Base-by-base conservation (phyloP, 164 flowering plant genomes). In the Stephania japonica region DNA sequence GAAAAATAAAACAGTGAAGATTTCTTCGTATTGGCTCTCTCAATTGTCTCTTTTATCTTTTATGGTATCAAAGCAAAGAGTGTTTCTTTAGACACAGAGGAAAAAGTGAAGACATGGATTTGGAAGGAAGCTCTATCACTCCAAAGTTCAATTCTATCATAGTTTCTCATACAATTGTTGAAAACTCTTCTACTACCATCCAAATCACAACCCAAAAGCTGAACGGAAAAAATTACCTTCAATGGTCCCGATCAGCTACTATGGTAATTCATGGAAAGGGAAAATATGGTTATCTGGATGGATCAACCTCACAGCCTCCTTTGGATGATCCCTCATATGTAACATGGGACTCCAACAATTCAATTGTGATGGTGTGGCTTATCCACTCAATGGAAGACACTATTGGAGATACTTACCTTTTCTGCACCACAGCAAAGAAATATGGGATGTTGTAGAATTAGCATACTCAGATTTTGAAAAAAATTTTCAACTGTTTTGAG, bases 301-400 rank as follows among this genome's bases (percentile, higher is more conserved):
- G 42, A 24, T 18, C n/a, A 12, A 26, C 41, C 41, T 18, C 19
- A 23, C 19, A 4, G 8, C 24, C 24, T 7, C 8, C 16, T 7
- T 7, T 9, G 8, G 25, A 61, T 19, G 64, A 61, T 21, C 64
- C 64, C 19, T 7, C 64, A 5, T 61, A 19, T 18, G 16, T 0
- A 23, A 61, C 24, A n/a, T 61, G 64, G 24, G 8, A 61, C 25
- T n/a, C 64, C 9, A 42, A 72, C n/a, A 73, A 73, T 13, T 65
- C 75, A 3, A 73, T 73, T 69, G 75, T 73, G 3, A 65, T 65
- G 62, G 14, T 70, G 5, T 73, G 75, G 75, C 41, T 73, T 18
- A 42, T 73, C 42, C 44, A 73, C 6, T 73, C 70, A 42, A 65
- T 73, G 70, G 75, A 73, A 63, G 75, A 73, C 19, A 62, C 47